These are phyloP conservation scores for Boletales sp. DNA, from an alignment of 768 basidiomycete species.

Conservation along the genomic window DNA sequence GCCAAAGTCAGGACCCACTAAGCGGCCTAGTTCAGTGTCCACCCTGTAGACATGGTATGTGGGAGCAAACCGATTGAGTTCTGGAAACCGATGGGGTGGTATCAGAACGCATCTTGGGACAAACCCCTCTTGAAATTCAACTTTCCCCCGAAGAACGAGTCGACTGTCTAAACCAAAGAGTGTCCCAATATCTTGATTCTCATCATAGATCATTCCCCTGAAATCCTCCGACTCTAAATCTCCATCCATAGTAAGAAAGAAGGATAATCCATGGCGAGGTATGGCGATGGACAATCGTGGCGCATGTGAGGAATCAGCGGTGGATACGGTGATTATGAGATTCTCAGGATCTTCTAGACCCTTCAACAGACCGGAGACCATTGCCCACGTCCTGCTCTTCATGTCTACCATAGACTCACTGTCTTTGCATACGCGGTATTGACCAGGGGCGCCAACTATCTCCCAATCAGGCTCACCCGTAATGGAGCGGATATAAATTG, in stretches of 20 bases:
- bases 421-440: not conserved
- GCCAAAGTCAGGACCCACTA: not conserved
- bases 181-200: not conserved
- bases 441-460: constrained; percentile 1
- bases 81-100: too few species aligned
- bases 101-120: not conserved
- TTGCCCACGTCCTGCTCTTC: constrained; percentile 14
- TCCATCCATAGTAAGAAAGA: not conserved
- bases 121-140: not conserved
- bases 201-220: not conserved
- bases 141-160: not conserved
- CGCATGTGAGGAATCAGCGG: not conserved
- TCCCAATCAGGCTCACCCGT: constrained; percentile 4
- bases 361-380: constrained; percentile 12
- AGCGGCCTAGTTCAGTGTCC: not conserved
- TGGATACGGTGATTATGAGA: constrained; percentile 11
- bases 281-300: not conserved
- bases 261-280: not conserved
- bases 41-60: not conserved
- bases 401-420: constrained; percentile 12
- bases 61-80: too few species aligned
- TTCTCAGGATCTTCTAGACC: constrained; percentile 2
- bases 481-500: not conserved
- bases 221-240: not conserved
- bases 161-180: not conserved